phyloP scores from a whole-genome alignment of 1,139 yeast genomes.

The Eremothecium gossypii region DNA sequence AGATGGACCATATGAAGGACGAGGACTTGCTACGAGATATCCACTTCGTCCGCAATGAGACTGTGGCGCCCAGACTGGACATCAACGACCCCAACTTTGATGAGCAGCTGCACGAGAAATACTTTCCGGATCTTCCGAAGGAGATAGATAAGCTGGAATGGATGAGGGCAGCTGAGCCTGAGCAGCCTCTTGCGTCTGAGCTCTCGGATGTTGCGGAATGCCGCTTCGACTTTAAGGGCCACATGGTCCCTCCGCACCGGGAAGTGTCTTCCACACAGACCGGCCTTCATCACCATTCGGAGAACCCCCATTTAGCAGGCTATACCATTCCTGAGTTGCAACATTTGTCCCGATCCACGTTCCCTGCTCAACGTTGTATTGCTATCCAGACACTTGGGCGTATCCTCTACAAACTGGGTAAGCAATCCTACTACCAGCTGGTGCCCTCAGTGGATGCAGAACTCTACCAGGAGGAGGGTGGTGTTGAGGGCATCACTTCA shows the following conservation, averaged over 20 bases:
- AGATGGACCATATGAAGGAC: conserved; percentile 38
- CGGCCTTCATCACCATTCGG: conserved; percentile 90
- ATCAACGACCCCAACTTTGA: conserved; percentile 69
- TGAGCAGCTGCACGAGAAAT: conserved; percentile 71
- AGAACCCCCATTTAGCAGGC: conserved; percentile 84
- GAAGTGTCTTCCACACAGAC: conserved; percentile 43
- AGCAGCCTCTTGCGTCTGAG: conserved; percentile 31
- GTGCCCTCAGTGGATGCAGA: conserved; percentile 36
- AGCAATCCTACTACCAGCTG: conserved; percentile 44
- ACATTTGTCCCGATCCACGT: conserved; percentile 68
- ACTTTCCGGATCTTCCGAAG: conserved; percentile 79
- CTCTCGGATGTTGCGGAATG: conserved; percentile 60
- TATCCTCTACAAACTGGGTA: conserved; percentile 70
- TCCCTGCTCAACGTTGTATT: conserved; percentile 77
- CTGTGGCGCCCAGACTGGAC: conserved; percentile 34
- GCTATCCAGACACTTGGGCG: conserved; percentile 86
- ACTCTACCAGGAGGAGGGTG: conserved; percentile 35
- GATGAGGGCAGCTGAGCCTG: conserved; percentile 65
- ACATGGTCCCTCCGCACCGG: conserved; percentile 49
- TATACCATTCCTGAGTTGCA: conserved; percentile 79
- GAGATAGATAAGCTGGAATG: conserved; percentile 80
- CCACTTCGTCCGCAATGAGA: conserved; percentile 55
- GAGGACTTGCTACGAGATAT: conserved; percentile 38
- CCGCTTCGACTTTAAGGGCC: conserved; percentile 83
- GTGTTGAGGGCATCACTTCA: conserved; percentile 33